A percentile compares a stretch with the other conserved stretches of the same genome.
Conservation (phyloP, 1,284 basidiomycete genomes). For the Boletus chippewaensis region DNA sequence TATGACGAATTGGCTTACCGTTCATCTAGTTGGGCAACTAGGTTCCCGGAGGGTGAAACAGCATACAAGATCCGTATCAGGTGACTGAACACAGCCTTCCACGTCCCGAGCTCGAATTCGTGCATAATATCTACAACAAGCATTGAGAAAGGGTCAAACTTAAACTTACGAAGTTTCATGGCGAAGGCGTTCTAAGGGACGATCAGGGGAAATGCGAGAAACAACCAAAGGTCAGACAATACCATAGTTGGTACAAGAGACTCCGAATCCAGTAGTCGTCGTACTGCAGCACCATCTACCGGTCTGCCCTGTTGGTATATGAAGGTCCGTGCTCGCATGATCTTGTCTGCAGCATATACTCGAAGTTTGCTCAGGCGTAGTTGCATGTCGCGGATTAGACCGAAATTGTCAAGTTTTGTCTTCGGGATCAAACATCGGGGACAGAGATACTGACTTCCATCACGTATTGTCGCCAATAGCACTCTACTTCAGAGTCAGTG, state of each 20-base stretch:
- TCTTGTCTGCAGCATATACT: not conserved
- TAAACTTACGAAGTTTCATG: constrained; percentile 2
- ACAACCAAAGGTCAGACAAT: not conserved
- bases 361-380: not conserved
- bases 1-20: not conserved
- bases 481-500: constrained; percentile 4
- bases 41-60: not conserved
- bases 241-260: constrained; percentile 7
- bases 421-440: constrained; percentile 2
- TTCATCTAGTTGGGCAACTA: constrained; percentile 3
- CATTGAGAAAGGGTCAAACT: constrained; percentile 12
- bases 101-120: constrained; percentile 21
- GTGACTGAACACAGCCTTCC: constrained; percentile 14
- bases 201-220: not conserved
- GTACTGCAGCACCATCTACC: not conserved
- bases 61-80: constrained; percentile 14
- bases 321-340: constrained; percentile 1
- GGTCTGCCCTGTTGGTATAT: constrained; percentile 3
- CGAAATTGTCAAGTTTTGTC: not conserved
- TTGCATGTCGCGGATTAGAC: not conserved
- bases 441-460: constrained; percentile 15
- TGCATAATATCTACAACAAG: constrained; percentile 23
- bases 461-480: constrained; percentile 13
- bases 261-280: not conserved
- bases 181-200: not conserved